A percentile compares a stretch with the other conserved stretches of the same genome.
phyloP scores from a whole-genome alignment of 768 basidiomycete genomes.

The Daedaleopsis nitida region DNA sequence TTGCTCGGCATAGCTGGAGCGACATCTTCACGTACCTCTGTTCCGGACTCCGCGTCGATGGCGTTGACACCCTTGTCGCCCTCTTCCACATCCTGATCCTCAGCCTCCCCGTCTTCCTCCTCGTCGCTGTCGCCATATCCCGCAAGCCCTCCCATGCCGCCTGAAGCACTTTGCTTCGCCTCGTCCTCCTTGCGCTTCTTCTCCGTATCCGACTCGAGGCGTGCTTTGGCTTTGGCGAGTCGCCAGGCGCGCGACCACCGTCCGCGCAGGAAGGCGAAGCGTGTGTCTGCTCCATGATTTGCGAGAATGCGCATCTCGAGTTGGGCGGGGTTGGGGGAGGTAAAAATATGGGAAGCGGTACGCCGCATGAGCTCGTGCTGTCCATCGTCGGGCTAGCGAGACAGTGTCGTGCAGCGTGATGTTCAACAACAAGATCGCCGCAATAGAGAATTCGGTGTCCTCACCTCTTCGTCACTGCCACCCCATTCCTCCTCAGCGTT shows the following conservation, averaged over 20 bases:
- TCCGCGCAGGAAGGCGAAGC: conserved; percentile 83
- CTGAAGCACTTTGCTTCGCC: conserved; percentile 1
- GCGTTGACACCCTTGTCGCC: not conserved
- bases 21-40: not conserved
- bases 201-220: conserved; percentile 26
- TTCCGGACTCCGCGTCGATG: not conserved
- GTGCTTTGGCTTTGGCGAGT: conserved; percentile 49
- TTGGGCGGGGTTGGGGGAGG: conserved; percentile 77
- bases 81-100: not conserved
- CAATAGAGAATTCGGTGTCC: conserved; percentile 5
- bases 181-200: conserved; percentile 27
- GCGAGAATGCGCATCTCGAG: conserved; percentile 89
- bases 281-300: conserved; percentile 75
- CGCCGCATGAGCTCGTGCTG: conserved; percentile 71
- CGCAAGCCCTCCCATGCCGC: conserved; percentile 53
- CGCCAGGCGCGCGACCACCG: conserved; percentile 72
- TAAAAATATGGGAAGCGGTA: conserved; percentile 67
- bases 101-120: conserved; percentile 26
- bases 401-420: not conserved
- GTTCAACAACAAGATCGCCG: not conserved
- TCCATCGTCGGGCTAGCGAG: conserved; percentile 54
- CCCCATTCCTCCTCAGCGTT: conserved; percentile 58
- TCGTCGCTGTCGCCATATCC: conserved; percentile 50
- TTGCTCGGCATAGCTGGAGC: not conserved
- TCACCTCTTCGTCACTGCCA: conserved; percentile 71